Base-by-base conservation (phyloP, 331 rosid species). In the Saraca asoca region DNA sequence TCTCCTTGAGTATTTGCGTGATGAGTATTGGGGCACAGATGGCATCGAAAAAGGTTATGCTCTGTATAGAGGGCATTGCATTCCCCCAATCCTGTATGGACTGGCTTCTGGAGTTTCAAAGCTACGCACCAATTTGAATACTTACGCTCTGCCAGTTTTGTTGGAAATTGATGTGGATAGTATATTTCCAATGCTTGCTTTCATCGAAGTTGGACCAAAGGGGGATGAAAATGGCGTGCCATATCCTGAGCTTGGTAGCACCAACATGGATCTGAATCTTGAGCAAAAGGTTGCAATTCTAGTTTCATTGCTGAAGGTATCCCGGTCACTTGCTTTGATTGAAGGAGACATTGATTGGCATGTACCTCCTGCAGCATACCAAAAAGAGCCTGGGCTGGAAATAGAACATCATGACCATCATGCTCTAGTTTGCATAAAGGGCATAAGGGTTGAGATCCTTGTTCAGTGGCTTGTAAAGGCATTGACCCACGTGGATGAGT, bases 341-440 rank as follows among this genome's bases (percentile, higher is more conserved):
- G 99, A 94, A 78, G 99, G 99, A 38, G 97, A 94, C 72, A 83
- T 94, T 58, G 87, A 85, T 78, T 87, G 96, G 94, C 64, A 64
- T 71, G 83, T 76, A 68, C 72, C 68, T 70, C 77, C 78, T 64
- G 63, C 66, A 34, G 60, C 70, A 34, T 41, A 44, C 37, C 52
- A 46, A 46, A 69, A 79, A 37, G 72, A 58, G 71, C 55, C 59
- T 49, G 76, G 43, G 19, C 46, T 66, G 20, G 83, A 64, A 62
- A 51, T 63, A 68, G 81, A 81, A 56, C 75, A 43, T 60, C 14
- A 41, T 54, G 35, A 58, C 12, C 56, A 63, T 60, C 62, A 66
- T 63, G 99, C 99, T 41, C 71, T 88, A 71, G 83, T 90, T 72
- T 85, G 82, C 67, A 57, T 94, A 61, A 94, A 88, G 83, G 99